These are phyloP conservation scores for Hanseniaspora meyeri DNA, from an alignment of 805 yeast genomes.

Conservation along the genomic window DNA sequence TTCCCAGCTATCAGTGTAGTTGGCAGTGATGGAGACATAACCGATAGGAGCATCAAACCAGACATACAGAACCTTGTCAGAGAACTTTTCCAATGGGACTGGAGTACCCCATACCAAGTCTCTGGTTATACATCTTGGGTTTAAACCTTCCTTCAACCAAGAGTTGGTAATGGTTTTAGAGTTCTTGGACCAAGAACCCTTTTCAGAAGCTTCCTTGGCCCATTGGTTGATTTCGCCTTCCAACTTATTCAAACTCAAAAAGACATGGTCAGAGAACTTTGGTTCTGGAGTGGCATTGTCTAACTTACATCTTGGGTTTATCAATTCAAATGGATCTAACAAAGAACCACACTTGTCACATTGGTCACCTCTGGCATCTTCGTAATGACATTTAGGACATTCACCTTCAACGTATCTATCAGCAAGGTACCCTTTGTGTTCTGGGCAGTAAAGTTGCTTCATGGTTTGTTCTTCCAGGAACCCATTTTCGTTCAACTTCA, in stretches of 20 bases:
- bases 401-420: slow-evolving; percentile 96
- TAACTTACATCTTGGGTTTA: slow-evolving; percentile 89
- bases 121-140: slow-evolving; percentile 92
- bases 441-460: slow-evolving; percentile 83
- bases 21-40: slow-evolving; percentile 89
- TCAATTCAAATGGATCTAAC: slow-evolving; percentile 82
- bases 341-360: slow-evolving; percentile 92
- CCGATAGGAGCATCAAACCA: slow-evolving; percentile 99
- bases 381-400: slow-evolving; percentile 89
- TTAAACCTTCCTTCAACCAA: slow-evolving; percentile 88
- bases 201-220: slow-evolving; percentile 52
- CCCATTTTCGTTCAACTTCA: slow-evolving; percentile 61
- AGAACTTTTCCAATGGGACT: slow-evolving; percentile 77
- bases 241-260: slow-evolving; percentile 68
- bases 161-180: slow-evolving; percentile 77
- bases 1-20: slow-evolving; percentile 68
- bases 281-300: slow-evolving; percentile 75
- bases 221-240: slow-evolving; percentile 65
- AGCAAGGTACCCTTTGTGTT: slow-evolving; percentile 82
- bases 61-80: slow-evolving; percentile 85
- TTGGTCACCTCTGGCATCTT: slow-evolving; percentile 98
- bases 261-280: slow-evolving; percentile 72
- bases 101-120: slow-evolving; percentile 98
- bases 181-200: slow-evolving; percentile 87
- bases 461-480: slow-evolving; percentile 75